Evolutionary conservation across 176 grass and related monocot species (phyloP), one percentile per base, ranked within the genome.

Genomic region (Oryza glumipatula): DNA sequence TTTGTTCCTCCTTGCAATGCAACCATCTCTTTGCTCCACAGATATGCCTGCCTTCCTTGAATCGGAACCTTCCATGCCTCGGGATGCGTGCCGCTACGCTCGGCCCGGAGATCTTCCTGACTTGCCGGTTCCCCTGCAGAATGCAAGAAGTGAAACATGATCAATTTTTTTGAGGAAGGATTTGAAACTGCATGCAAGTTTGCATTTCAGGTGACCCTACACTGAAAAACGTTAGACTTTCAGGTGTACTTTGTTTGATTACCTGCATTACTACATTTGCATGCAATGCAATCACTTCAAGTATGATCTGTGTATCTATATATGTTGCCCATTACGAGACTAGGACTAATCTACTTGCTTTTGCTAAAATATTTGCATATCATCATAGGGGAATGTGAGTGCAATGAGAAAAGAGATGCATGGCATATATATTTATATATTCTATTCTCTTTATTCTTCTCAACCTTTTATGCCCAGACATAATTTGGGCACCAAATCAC

Each of bases 91-190:
- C 75, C 47, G 2, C 72, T 86, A 94, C 5, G 63, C 86, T 75
- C 89, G 73, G 13, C 87, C 92, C 3, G 92, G 92, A n/a, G 92
- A 90, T 74, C 92, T 84, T 28, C 88, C 88, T 0, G 86, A 88
- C 76, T 90, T 84, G 66, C 92, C 92, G 2, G 92, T 78, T 13
- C 88, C 89, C 83, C 92, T 94, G 75, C 63, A 80, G 80, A 91
- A 88, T 12, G 15, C 15, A 39, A 9, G 33, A 13, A 12, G 35
- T 66, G 21, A 72, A 43, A 70, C 7, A 47, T 15, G 30, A 80
- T 28, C 74, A 80, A 67, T 41, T 82, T 52, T 41, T 78, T 45
- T 79, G 38, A 46, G 68, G 70, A 47, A 32, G n/a, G 44, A 21
- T 3, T 11, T 70, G 78, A 21, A 74, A 70, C 79, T 70, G 0